A percentile compares a stretch with the other conserved stretches of the same genome.
These are phyloP conservation scores for Juncus inflexus DNA, from an alignment of 176 grass and related monocot genomes.

Conservation along the genomic window DNA sequence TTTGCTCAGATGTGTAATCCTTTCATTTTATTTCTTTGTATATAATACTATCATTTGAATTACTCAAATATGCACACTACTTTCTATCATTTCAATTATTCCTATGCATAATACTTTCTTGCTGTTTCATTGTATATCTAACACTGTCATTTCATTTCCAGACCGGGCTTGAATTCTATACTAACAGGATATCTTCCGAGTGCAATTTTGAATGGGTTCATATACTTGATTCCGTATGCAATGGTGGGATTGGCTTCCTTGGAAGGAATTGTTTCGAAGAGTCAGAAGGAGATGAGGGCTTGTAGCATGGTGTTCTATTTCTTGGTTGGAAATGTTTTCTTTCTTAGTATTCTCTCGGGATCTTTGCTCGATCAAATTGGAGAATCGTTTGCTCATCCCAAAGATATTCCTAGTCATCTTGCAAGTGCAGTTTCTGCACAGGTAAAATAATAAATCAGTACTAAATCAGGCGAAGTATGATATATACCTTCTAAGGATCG, in stretches of 20 bases:
- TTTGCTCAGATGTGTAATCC: no score
- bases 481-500: no score
- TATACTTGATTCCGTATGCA: slow-evolving; percentile 70
- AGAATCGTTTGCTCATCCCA: slow-evolving; percentile 72
- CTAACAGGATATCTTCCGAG: slow-evolving; percentile 80
- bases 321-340: slow-evolving; percentile 92
- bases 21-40: no score
- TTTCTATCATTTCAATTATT: slow-evolving; percentile 2
- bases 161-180: slow-evolving; percentile 73
- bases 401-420: slow-evolving; percentile 70
- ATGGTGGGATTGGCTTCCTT: slow-evolving; percentile 72
- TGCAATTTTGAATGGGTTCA: slow-evolving; percentile 79
- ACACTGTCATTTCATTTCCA: slow-evolving; percentile 30
- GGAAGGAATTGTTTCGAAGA: slow-evolving; percentile 59
- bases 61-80: not conserved
- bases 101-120: no score
- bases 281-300: slow-evolving; percentile 66
- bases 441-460: slow-evolving; percentile 29
- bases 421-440: slow-evolving; percentile 85
- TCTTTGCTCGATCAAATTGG: slow-evolving; percentile 78
- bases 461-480: no score
- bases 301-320: slow-evolving; percentile 96
- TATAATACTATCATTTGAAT: no score
- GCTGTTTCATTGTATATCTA: no score
- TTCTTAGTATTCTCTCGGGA: slow-evolving; percentile 70